These are phyloP conservation scores for Solanum hybrid DNA, from an alignment of 305 asterid species.

Conservation along the genomic window DNA sequence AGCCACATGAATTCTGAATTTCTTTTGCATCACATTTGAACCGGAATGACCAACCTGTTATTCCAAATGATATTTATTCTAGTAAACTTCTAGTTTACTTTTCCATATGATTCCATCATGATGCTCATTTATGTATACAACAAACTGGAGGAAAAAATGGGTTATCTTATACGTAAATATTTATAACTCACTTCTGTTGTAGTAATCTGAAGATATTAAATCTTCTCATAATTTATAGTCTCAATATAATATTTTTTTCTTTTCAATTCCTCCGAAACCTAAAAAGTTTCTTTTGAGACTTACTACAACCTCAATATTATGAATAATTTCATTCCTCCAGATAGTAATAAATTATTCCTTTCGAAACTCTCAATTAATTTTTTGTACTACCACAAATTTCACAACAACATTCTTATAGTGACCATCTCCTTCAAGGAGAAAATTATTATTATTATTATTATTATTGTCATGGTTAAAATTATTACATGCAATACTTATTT, in stretches of 20 bases:
- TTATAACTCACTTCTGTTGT: background rate
- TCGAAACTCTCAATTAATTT: background rate
- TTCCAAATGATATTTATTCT: background rate
- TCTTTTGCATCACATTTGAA: background rate
- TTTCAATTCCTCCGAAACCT: background rate
- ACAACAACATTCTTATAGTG: background rate
- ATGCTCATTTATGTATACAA: background rate
- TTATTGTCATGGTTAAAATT: too few relatives aligned
- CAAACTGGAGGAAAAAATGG: background rate
- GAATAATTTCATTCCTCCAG: background rate
- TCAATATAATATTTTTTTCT: background rate
- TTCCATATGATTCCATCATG: background rate
- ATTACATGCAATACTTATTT: background rate
- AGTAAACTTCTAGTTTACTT: background rate
- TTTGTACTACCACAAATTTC: background rate
- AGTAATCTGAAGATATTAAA: too few relatives aligned
- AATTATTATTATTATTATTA: too few relatives aligned
- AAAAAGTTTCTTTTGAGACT: background rate
- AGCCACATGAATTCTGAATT: background rate
- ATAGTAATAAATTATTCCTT: background rate
- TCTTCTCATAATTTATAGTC: background rate
- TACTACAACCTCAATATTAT: background rate
- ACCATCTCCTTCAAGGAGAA: background rate
- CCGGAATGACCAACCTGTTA: background rate
- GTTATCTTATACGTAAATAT: background rate